Base-by-base conservation (phyloP, 352 stramenopile species). In the Peronosclerospora sorghi region DNA sequence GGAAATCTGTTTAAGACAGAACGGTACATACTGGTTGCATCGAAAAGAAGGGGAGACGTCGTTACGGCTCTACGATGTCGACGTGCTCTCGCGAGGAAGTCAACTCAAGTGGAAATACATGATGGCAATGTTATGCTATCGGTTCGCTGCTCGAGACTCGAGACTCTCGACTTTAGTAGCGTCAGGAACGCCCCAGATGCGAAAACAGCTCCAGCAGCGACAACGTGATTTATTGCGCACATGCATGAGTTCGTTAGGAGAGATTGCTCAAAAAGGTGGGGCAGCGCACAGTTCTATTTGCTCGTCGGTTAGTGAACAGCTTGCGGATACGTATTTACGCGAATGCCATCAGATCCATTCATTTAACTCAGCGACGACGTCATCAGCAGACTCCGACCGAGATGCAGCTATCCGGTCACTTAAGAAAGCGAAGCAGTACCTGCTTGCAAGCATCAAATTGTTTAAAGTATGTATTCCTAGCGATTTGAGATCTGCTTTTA, bases 91-190 rank as follows among this genome's bases (percentile, higher is more conserved):
- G 0, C 68, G 87, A 42, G 77, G 77, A 39, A 86, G 83, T 30
- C 76, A 92, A 27, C 61, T 87, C 35, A 92, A 92, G 61, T 92
- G 80, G 80, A 92, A 92, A 63, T 92, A 92, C 49, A 89, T 89
- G 76, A 88, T 89, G 74, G 77, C 80, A 21, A 92, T 92, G 80
- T 56, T 92, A 12, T 92, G 80, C 56, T 89, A 90, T 51, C 76
- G 80, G 0, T 92, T 92, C 42, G 80, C 80, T 14, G 72, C 73
- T 18, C 68, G 80, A 7, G 77, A 75, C 2, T 81, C 70, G 0
- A 60, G 80, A 8, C 60, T 92, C 12, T 62, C 77, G 15, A 66
- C 69, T 15, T 86, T 73, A 5, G 40, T 89, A 17, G 73, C 76
- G 0, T 44, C 44, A 18, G 73, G 80, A 15, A 66, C 66, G 0